A percentile compares a stretch with the other conserved stretches of the same genome.
phyloP scores from a whole-genome alignment of 371 early-diverging fungal genomes.

The Mortierella sp. region DNA sequence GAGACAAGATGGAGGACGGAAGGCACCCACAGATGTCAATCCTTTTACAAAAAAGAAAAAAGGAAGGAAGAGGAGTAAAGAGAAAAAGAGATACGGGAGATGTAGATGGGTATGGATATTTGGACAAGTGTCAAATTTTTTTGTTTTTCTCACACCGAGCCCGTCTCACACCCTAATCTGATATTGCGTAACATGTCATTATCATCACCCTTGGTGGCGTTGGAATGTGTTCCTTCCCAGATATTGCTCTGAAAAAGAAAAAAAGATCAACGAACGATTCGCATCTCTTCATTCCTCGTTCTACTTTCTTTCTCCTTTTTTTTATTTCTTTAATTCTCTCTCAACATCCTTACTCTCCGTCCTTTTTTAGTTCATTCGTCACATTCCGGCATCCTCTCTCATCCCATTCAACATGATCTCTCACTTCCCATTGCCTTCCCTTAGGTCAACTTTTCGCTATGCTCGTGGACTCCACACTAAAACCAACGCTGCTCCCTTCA shows the following conservation, averaged over 20 bases:
- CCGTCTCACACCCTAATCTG: not conserved
- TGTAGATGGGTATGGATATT: too few species aligned
- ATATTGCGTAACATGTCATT: too few species aligned
- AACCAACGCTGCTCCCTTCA: slow-evolving; percentile 17
- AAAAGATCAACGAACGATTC: too few species aligned
- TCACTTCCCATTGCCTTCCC: not conserved
- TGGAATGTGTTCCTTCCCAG: not conserved
- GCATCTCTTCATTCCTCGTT: not conserved
- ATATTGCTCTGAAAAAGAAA: not conserved
- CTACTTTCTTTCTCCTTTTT: not conserved
- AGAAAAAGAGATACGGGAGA: not conserved
- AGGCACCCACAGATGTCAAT: not conserved
- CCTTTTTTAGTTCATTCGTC: not conserved
- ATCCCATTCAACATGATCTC: not conserved
- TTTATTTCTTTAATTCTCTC: too few species aligned
- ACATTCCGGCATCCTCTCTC: not conserved
- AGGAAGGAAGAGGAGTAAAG: not conserved
- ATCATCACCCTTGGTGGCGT: not conserved
- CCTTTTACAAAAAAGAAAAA: not conserved
- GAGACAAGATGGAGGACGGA: not conserved
- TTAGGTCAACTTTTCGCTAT: not conserved
- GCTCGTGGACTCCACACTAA: slow-evolving; percentile 16
- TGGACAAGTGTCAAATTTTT: not conserved
- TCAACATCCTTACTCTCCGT: not conserved
- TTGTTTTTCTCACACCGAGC: not conserved